phyloP scores from a whole-genome alignment of 140 eudicot genomes.

The Stevia rebaudiana region DNA sequence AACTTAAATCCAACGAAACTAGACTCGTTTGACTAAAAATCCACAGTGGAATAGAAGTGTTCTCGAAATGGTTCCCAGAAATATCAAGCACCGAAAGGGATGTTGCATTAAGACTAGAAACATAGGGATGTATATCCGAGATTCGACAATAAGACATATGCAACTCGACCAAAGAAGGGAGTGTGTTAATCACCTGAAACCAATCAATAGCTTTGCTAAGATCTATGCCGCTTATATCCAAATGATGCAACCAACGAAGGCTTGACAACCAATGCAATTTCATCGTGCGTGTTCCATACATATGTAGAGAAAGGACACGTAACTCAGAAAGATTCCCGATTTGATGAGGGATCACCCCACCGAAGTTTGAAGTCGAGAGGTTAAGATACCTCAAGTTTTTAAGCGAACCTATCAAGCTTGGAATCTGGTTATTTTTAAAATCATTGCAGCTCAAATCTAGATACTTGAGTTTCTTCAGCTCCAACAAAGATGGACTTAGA shows the following conservation, averaged over 20 bases:
- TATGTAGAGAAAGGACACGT: constrained; percentile 10
- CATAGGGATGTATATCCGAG: too few relatives aligned
- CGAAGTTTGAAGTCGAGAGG: constrained; percentile 10
- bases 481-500: constrained; percentile 22
- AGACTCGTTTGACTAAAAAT: neutral
- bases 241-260: neutral
- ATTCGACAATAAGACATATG: too few relatives aligned
- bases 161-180: too few relatives aligned
- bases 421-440: constrained; percentile 20
- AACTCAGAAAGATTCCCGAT: constrained; percentile 21
- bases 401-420: constrained; percentile 27
- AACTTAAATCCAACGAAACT: neutral
- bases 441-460: constrained; percentile 21
- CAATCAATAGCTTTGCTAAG: constrained; percentile 1
- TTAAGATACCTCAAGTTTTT: constrained; percentile 24
- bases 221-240: neutral
- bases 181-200: neutral
- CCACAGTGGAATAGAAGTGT: neutral
- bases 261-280: neutral
- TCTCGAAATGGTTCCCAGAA: neutral
- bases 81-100: constrained; percentile 4
- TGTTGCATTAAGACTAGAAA: neutral
- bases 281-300: neutral
- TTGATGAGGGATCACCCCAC: constrained; percentile 20
- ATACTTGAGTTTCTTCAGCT: constrained; percentile 13